Percentiles rank a stretch among this genome's conserved stretches.
phyloP scores from a whole-genome alignment of 208 protist species.

The Acanthamoeba royreba region DNA sequence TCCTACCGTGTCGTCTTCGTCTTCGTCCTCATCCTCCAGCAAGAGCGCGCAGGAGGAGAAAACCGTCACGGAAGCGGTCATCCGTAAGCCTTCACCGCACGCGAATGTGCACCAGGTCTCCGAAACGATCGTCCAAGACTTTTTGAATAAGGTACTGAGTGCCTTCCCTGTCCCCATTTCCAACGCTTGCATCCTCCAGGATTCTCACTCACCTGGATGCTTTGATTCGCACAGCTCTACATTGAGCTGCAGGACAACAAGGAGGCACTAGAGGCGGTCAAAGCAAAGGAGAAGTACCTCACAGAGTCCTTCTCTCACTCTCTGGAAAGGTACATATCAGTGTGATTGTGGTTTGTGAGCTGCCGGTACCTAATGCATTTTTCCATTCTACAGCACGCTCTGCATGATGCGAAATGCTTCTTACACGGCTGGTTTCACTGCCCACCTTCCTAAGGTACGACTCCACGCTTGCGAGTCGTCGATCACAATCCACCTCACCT shows the following conservation, averaged over 20 bases:
- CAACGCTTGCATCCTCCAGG: too few species aligned
- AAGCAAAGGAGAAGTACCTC: background rate
- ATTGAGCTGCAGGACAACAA: background rate
- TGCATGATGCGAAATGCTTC: background rate
- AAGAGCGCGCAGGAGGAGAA: background rate
- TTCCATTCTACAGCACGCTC: background rate
- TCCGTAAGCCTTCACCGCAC: background rate
- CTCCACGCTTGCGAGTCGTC: too few species aligned
- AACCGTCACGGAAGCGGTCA: background rate
- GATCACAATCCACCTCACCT: too few species aligned
- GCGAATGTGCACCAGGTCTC: background rate
- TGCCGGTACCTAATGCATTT: too few species aligned
- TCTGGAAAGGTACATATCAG: background rate
- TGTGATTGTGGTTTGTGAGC: background rate
- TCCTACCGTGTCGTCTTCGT: background rate
- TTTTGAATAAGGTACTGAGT: background rate
- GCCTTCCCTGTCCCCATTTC: background rate
- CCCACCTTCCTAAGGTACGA: too few species aligned
- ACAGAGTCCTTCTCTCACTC: background rate
- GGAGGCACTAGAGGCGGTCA: background rate
- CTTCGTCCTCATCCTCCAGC: background rate
- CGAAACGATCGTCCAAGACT: background rate
- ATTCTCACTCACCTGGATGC: background rate
- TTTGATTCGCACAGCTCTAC: background rate
- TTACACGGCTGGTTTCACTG: background rate